Evolutionary conservation across 2,329 filamentous ascomycete species (phyloP).

Genomic region (Trichophyton equinum): DNA sequence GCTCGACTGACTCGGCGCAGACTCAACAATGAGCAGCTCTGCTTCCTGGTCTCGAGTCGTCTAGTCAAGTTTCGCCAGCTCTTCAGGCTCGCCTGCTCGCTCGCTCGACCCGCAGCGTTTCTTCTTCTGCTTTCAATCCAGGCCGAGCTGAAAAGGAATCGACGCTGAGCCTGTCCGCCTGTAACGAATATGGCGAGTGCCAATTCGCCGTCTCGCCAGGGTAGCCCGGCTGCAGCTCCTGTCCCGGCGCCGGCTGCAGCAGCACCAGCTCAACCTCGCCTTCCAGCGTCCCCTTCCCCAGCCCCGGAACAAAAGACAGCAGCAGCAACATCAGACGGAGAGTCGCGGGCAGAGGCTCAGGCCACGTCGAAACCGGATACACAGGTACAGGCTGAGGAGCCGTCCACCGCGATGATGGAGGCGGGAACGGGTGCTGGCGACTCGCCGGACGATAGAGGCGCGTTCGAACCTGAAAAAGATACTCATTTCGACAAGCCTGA

Average conservation of each 20-base stretch:
- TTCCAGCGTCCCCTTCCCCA: conserved; percentile 10
- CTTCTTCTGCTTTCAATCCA: not conserved
- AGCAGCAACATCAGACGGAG: not conserved
- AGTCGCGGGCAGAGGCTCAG: not conserved
- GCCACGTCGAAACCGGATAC: not conserved
- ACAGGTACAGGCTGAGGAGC: not conserved
- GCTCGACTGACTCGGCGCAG: too few species aligned
- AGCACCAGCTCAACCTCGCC: not conserved
- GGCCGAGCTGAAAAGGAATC: too few species aligned
- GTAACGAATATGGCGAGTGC: conserved; percentile 8
- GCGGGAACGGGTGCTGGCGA: not conserved
- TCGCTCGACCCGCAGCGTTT: not conserved
- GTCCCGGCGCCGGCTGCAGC: not conserved
- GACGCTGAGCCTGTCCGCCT: not conserved
- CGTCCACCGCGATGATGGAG: not conserved
- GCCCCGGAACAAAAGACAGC: conserved; percentile 1
- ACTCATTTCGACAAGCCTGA: conserved; percentile 8
- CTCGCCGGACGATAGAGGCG: not conserved
- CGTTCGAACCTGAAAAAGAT: conserved; percentile 8
- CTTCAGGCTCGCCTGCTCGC: not conserved
- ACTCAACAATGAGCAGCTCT: not conserved
- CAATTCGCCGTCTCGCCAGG: conserved; percentile 7
- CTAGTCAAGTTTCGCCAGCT: not conserved
- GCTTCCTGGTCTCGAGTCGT: not conserved
- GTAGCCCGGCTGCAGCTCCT: not conserved